Evolutionary conservation across 2,329 filamentous ascomycete species (phyloP).

Genomic region (Sarocladiaceae sp.): DNA sequence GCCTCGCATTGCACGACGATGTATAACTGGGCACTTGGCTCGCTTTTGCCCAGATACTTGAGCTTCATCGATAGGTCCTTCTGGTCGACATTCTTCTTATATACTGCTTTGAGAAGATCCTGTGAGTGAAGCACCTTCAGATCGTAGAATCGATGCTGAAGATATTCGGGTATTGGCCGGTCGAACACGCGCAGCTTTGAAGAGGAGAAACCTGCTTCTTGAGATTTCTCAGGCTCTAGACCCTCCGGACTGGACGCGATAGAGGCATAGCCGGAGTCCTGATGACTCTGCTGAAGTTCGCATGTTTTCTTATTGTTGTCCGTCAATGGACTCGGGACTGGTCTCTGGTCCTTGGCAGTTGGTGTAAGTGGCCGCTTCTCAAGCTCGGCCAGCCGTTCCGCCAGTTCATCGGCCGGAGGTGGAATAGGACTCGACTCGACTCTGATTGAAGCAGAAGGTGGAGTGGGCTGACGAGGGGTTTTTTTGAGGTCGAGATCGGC

Average conservation of each 20-base stretch:
- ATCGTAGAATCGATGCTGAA: constrained; percentile 10
- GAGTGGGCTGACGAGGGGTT: neutral
- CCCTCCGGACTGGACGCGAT: neutral
- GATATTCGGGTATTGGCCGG: neutral
- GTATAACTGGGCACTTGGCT: constrained; percentile 7
- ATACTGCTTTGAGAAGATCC: neutral
- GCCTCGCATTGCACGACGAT: constrained; percentile 9
- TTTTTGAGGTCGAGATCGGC: neutral
- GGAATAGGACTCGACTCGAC: neutral
- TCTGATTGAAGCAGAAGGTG: neutral
- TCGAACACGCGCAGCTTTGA: constrained; percentile 3
- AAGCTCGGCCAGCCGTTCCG: neutral
- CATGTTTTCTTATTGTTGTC: neutral
- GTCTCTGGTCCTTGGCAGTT: neutral
- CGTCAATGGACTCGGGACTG: neutral
- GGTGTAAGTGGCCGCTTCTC: neutral
- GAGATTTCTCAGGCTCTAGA: neutral
- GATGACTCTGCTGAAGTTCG: neutral
- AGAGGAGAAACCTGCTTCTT: neutral
- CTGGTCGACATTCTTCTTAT: neutral
- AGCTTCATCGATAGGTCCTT: constrained; percentile 10
- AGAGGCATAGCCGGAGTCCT: neutral
- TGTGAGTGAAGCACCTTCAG: constrained; percentile 10
- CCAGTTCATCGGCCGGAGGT: neutral
- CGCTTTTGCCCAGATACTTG: constrained; percentile 2